Base-by-base conservation (phyloP, 805 yeast genomes). In the Cyberlindnera bimundalis region DNA sequence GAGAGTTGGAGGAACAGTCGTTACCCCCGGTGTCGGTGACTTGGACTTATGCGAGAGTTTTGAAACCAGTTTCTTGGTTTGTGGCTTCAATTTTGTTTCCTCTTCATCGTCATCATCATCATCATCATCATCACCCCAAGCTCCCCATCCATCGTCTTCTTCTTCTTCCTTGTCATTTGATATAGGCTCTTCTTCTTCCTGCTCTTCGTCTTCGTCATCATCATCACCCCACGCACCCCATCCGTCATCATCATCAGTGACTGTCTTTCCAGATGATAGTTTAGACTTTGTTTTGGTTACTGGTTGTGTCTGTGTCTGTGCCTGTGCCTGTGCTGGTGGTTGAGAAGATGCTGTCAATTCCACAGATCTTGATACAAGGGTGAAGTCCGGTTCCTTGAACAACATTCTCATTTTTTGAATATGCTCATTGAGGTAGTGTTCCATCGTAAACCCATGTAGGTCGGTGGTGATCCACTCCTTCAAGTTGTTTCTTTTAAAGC, bases 171-270 rank as follows among this genome's bases (percentile, higher is more conserved):
- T 21, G 24, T 21, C 10, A 6, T 21, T 21, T 21, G n/a, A n/a
- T n/a, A n/a, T n/a, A n/a, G n/a, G n/a, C 20, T 31, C 29, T 14
- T 30, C 14, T n/a, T 31, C 29, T 12, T 23, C 28, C 9, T 37
- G 17, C 10, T 37, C 40, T 7, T 27, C 34, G 6, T 31, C 31
- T 8, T 45, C 42, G 9, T 45, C 40, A 11, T 40, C 48, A 54
- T 66, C 35, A 58, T 64, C 40, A 32, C 40, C 55, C 58, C 58
- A 53, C 5, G 47, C 51, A 30, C 45, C 58, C 59, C 57, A 53
- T 12, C 39, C 56, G 29, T 46, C 58, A 28, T 47, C 48, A 1
- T 40, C 44, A 11, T 40, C 39, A 6, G 14, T 29, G 7, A 23
- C 23, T 20, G 24, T n/a, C 18, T 30, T 16, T 9, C 18, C 12